These are phyloP conservation scores for Sherardia arvensis DNA, from an alignment of 257 asterid species.

Conservation along the genomic window DNA sequence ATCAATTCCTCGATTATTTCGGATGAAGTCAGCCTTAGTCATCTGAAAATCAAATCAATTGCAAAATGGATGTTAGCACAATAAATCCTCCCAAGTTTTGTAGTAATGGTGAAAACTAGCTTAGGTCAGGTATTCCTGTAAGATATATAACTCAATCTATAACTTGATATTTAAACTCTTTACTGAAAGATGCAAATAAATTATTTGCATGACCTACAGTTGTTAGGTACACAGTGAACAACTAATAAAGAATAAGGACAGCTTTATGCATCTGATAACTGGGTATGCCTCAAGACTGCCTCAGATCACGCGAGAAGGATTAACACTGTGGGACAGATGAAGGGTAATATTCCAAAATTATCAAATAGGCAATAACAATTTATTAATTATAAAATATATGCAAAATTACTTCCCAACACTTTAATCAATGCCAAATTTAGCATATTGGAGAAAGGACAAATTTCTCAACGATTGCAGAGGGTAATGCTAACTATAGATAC, in stretches of 20 bases:
- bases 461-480: background rate
- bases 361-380: no score
- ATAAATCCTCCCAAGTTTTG: background rate
- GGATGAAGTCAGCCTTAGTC: conserved; percentile 93
- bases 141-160: background rate
- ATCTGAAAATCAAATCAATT: conserved; percentile 52
- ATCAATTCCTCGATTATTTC: conserved; percentile 96
- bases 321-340: background rate
- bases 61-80: conserved; percentile 9
- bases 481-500: background rate
- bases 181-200: background rate
- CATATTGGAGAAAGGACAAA: background rate
- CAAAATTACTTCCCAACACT: background rate
- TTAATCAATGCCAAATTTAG: background rate
- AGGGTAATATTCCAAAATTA: background rate
- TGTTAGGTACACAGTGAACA: background rate
- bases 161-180: background rate
- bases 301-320: background rate
- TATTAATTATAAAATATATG: no score
- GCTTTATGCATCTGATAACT: background rate
- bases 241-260: background rate
- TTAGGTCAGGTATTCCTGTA: background rate
- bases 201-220: background rate
- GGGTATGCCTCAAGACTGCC: background rate
- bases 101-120: background rate